A percentile compares a stretch with the other conserved stretches of the same genome.
These are phyloP conservation scores for Phalaenopsis hybrid DNA, from an alignment of 116 monocot genomes.

Conservation along the genomic window DNA sequence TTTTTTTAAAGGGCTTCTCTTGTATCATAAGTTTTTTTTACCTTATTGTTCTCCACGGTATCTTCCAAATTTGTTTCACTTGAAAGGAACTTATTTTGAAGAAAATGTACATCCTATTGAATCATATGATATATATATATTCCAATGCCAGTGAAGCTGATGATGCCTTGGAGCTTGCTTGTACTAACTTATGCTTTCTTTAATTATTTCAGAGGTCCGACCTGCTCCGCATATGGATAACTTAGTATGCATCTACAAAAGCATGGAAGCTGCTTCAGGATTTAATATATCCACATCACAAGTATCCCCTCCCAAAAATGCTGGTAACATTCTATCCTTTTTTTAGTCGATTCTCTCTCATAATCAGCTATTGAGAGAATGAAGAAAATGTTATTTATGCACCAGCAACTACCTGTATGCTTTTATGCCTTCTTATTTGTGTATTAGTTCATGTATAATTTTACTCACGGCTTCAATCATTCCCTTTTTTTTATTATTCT, in stretches of 20 bases:
- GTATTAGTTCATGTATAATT: not conserved
- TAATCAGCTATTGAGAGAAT: not conserved
- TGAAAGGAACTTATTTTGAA: not conserved
- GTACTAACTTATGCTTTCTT: not conserved
- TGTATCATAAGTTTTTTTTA: not conserved
- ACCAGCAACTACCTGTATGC: not conserved
- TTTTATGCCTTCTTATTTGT: not conserved
- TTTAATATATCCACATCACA: conserved; percentile 53
- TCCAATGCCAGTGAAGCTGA: too few species aligned
- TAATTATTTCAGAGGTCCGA: conserved; percentile 52
- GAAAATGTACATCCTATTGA: not conserved
- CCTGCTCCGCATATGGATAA: conserved; percentile 93
- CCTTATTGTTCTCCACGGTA: not conserved
- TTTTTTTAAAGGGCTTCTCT: not conserved
- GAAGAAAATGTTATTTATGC: not conserved
- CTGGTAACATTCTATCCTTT: conserved; percentile 29
- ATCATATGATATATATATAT: not conserved
- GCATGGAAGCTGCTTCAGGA: conserved; percentile 73
- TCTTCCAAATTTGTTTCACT: not conserved
- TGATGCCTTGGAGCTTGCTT: not conserved
- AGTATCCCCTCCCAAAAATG: conserved; percentile 21
- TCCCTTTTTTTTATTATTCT: not conserved
- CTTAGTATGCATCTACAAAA: conserved; percentile 73
- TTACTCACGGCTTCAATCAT: not conserved
- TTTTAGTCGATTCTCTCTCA: not conserved